Evolutionary conservation across 2,329 filamentous ascomycete species (phyloP).

Genomic region (Colletotrichum sp.): DNA sequence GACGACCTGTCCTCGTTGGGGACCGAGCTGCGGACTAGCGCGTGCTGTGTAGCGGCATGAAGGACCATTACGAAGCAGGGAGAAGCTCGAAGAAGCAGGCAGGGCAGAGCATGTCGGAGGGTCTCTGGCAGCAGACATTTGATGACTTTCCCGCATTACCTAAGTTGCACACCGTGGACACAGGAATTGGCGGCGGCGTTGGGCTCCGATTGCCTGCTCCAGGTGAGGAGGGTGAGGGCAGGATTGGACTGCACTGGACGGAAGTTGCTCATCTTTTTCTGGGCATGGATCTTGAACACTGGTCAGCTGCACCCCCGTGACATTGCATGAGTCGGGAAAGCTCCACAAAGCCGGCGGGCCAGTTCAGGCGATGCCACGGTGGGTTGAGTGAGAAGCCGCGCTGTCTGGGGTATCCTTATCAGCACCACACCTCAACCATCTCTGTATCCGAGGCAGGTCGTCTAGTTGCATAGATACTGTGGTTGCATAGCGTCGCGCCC

Average conservation of each 20-base stretch:
- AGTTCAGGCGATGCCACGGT: slow-evolving; percentile 3
- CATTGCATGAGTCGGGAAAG: slow-evolving; percentile 12
- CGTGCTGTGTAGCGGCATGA: not conserved
- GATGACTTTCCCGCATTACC: not conserved
- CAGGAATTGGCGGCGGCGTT: not conserved
- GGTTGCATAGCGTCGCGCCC: not conserved
- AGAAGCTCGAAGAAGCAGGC: not conserved
- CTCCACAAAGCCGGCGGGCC: not conserved
- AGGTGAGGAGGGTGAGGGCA: not conserved
- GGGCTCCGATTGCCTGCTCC: not conserved
- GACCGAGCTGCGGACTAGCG: not conserved
- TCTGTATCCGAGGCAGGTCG: not conserved
- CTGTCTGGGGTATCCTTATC: slow-evolving; percentile 16
- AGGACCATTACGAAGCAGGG: slow-evolving; percentile 6
- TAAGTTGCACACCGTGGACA: not conserved
- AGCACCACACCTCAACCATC: not conserved
- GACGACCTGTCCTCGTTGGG: not conserved
- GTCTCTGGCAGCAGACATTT: not conserved
- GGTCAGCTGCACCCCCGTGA: slow-evolving; percentile 6
- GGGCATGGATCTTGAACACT: not conserved
- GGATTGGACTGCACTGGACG: not conserved
- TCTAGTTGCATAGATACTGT: not conserved
- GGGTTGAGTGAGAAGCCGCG: not conserved
- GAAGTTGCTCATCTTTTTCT: not conserved
- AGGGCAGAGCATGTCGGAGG: not conserved